phyloP scores from a whole-genome alignment of 441 rosid genomes.

The Viola pubescens region DNA sequence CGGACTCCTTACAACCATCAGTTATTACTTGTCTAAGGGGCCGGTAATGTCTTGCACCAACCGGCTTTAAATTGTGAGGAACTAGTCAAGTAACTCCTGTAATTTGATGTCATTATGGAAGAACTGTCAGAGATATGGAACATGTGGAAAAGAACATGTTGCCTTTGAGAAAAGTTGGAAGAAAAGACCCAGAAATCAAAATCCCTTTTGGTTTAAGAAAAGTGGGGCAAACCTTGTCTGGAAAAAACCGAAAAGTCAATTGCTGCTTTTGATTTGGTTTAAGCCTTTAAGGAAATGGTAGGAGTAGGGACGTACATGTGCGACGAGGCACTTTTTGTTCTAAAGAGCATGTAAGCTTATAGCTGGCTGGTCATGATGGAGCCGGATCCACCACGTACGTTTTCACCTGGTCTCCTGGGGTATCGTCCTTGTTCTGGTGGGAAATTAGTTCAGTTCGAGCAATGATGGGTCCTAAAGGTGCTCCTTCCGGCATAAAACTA shows the following conservation, averaged over 20 bases:
- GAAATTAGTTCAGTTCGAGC: too few relatives aligned
- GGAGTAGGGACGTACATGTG: too few relatives aligned
- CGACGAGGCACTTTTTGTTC: too few relatives aligned
- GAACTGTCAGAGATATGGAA: constrained; percentile 4
- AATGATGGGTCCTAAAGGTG: too few relatives aligned
- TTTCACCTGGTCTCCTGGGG: too few relatives aligned
- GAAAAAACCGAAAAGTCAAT: neutral
- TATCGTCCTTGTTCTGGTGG: too few relatives aligned
- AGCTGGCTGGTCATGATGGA: too few relatives aligned
- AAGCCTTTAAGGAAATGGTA: neutral
- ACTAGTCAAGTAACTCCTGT: neutral
- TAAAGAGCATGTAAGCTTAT: too few relatives aligned
- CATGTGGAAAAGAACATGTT: neutral
- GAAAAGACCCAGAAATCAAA: constrained; percentile 2
- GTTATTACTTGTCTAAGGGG: neutral
- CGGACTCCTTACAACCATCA: neutral
- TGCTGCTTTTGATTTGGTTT: neutral
- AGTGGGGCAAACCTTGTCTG: neutral
- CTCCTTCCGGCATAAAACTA: too few relatives aligned
- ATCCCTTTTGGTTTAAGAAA: constrained; percentile 15
- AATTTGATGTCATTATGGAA: neutral
- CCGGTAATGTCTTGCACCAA: neutral
- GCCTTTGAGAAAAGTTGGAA: neutral
- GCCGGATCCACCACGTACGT: too few relatives aligned
- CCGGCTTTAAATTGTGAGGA: neutral